phyloP scores from a whole-genome alignment of 2,329 filamentous ascomycete genomes.

The Orbilia blumenaviensis region DNA sequence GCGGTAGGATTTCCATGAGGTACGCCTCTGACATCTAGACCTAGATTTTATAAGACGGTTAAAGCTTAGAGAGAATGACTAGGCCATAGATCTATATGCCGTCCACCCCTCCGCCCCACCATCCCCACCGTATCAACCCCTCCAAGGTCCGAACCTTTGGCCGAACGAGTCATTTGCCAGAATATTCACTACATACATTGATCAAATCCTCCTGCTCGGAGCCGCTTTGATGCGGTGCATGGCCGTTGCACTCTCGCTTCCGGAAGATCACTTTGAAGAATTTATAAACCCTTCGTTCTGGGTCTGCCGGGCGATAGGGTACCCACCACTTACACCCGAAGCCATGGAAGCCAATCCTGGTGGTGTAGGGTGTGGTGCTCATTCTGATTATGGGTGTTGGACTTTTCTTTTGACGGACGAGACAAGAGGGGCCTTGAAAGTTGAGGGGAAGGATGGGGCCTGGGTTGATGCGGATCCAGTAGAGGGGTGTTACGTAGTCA shows the following conservation, averaged over 20 bases:
- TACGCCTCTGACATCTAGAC: background rate
- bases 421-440: constrained; percentile 63
- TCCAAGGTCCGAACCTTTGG: constrained; percentile 63
- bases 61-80: background rate
- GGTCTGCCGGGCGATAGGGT: constrained; percentile 58
- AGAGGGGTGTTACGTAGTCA: constrained; percentile 64
- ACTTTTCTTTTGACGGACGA: constrained; percentile 64
- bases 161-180: constrained; percentile 59
- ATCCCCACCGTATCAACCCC: constrained; percentile 57
- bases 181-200: constrained; percentile 58
- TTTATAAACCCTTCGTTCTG: constrained; percentile 57
- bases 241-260: constrained; percentile 56
- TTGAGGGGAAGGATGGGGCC: constrained; percentile 60
- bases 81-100: constrained; percentile 59
- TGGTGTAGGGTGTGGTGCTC: constrained; percentile 62
- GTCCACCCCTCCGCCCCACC: constrained; percentile 52
- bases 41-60: background rate
- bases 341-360: constrained; percentile 49
- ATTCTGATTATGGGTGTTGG: constrained; percentile 64
- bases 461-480: constrained; percentile 64
- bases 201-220: constrained; percentile 53
- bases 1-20: constrained; percentile 59
- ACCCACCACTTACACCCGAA: constrained; percentile 49
- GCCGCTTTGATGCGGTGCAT: constrained; percentile 57
- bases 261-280: constrained; percentile 56